These are phyloP conservation scores for Lunularia cruciata DNA, from an alignment of 225 moss, liverwort and hornwort genomes.

Conservation along the genomic window DNA sequence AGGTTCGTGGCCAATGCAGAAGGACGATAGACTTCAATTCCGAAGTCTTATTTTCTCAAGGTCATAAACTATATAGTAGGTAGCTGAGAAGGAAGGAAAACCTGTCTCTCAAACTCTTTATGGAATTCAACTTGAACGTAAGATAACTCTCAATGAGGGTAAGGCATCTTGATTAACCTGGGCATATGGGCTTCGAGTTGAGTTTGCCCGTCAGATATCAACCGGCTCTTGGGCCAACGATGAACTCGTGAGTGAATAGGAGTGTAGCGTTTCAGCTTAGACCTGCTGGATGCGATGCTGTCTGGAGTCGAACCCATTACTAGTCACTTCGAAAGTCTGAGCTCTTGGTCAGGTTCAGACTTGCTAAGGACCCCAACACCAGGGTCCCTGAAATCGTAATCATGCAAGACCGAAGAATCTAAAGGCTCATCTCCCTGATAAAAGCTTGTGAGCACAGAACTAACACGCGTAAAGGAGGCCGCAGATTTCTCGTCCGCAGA, in stretches of 20 bases:
- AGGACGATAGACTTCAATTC: neutral
- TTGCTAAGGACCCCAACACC: neutral
- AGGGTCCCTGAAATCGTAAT: neutral
- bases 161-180: slow-evolving; percentile 23
- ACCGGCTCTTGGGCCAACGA: slow-evolving; percentile 24
- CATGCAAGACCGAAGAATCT: neutral
- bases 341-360: neutral
- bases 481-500: too few relatives aligned
- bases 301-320: slow-evolving; percentile 35
- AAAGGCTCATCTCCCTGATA: neutral
- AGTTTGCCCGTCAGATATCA: slow-evolving; percentile 27
- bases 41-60: slow-evolving; percentile 6
- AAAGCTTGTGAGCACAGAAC: neutral
- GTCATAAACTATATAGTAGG: slow-evolving; percentile 4
- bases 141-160: too few relatives aligned
- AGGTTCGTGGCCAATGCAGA: slow-evolving; percentile 2
- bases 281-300: slow-evolving; percentile 19
- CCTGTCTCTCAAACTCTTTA: too few relatives aligned
- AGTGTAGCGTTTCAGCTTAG: slow-evolving; percentile 21
- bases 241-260: slow-evolving; percentile 27
- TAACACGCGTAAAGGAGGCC: too few relatives aligned
- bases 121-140: too few relatives aligned
- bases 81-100: neutral
- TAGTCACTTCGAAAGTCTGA: neutral
- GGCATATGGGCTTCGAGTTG: slow-evolving; percentile 20